Conservation (phyloP, 2,329 filamentous ascomycete genomes). For the Xylaria sp. region DNA sequence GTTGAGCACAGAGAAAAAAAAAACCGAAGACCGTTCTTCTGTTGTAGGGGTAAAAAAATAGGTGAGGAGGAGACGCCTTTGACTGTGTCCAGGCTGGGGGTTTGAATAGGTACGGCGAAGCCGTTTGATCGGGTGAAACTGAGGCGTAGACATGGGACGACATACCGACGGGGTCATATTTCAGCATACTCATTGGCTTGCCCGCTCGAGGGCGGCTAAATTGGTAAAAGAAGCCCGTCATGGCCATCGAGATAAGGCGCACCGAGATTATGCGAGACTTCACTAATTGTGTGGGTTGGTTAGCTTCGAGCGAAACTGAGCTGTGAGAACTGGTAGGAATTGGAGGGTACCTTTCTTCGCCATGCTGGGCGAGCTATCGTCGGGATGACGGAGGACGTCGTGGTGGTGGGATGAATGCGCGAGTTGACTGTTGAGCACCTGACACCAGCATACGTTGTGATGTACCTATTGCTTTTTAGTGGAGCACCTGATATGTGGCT, state of each 20-base stretch:
- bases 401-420: constrained; percentile 1
- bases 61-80: background rate
- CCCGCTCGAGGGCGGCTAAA: constrained; percentile 83
- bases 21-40: no score
- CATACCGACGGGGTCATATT: constrained; percentile 96
- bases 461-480: constrained; percentile 41
- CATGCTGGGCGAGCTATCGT: constrained; percentile 46
- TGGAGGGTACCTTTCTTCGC: constrained; percentile 55
- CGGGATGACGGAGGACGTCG: constrained; percentile 19
- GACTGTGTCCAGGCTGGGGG: background rate
- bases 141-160: constrained; percentile 1
- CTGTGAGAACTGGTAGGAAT: background rate
- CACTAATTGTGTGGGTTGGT: constrained; percentile 58
- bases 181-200: constrained; percentile 93
- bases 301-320: constrained; percentile 14
- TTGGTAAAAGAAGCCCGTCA: constrained; percentile 98
- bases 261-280: constrained; percentile 94
- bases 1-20: background rate
- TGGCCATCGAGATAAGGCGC: constrained; percentile 96
- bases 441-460: constrained; percentile 6
- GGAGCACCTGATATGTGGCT: constrained; percentile 43
- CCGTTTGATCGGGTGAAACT: background rate
- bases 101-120: background rate
- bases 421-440: background rate
- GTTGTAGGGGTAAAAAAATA: background rate